Conservation (phyloP, 331 rosid species). For the Telfairia occidentalis region DNA sequence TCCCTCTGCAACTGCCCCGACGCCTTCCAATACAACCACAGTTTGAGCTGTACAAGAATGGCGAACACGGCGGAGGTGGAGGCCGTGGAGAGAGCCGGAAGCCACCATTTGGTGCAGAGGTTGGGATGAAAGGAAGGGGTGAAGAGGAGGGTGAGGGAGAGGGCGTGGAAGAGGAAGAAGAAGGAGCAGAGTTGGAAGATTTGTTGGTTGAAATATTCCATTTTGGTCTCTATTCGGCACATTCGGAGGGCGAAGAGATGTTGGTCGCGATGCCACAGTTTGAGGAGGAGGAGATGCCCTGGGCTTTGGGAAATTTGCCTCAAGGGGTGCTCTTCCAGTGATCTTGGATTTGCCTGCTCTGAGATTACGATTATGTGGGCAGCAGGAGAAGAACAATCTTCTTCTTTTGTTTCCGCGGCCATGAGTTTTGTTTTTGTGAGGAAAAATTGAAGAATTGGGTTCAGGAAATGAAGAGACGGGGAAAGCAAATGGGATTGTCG, state of each 20-base stretch:
- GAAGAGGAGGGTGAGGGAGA: constrained; percentile 54
- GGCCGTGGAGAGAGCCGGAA: constrained; percentile 35
- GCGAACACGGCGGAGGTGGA: constrained; percentile 47
- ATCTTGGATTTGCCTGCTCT: no score
- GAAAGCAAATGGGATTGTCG: no score
- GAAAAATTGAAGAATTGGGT: no score
- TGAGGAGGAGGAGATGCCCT: constrained; percentile 72
- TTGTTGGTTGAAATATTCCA: constrained; percentile 40
- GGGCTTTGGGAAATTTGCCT: constrained; percentile 62
- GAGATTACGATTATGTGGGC: background rate
- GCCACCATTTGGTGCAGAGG: constrained; percentile 36
- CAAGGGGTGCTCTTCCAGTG: no score
- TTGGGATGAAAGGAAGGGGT: constrained; percentile 26
- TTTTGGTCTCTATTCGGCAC: constrained; percentile 33
- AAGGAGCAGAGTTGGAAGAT: constrained; percentile 58
- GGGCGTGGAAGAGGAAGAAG: constrained; percentile 55
- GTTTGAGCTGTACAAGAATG: constrained; percentile 36
- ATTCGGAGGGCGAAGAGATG: constrained; percentile 42
- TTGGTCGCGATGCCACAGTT: constrained; percentile 86
- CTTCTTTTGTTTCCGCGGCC: constrained; percentile 52
- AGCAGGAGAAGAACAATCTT: no score
- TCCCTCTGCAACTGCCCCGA: constrained; percentile 46
- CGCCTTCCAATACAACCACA: constrained; percentile 59
- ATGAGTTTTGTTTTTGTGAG: no score
- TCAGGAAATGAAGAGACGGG: no score